Evolutionary conservation across 129 eudicot genomes (phyloP).

Genomic region (Tagetes patula): DNA sequence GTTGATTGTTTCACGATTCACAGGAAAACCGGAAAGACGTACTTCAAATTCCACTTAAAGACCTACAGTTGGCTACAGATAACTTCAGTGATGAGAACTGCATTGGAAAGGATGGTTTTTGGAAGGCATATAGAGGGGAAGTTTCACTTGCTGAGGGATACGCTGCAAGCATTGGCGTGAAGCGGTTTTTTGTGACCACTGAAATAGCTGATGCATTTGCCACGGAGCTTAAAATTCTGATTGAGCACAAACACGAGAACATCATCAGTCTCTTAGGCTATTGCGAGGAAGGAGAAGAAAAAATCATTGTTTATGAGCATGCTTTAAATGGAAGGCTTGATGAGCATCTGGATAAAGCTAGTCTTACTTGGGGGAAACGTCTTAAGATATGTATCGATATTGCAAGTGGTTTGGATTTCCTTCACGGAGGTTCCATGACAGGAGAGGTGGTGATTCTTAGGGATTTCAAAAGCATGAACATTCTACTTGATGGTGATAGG

Average conservation of each 20-base stretch:
- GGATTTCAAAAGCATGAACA: not conserved
- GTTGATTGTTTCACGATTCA: not conserved
- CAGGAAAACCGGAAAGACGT: not conserved
- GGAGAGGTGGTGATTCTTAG: not conserved
- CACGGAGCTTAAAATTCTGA: not conserved
- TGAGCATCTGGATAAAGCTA: not conserved
- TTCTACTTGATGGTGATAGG: not conserved
- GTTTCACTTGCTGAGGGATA: not conserved
- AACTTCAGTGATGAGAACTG: not conserved
- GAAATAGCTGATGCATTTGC: no score
- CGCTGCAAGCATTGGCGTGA: not conserved
- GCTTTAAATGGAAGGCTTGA: not conserved
- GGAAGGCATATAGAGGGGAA: not conserved
- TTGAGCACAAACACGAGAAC: not conserved
- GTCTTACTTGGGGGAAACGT: not conserved
- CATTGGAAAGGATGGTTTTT: not conserved
- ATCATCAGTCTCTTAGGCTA: not conserved
- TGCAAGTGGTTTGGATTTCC: not conserved
- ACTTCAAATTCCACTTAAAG: not conserved
- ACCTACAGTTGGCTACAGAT: not conserved
- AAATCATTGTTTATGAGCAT: not conserved
- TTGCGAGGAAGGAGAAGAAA: not conserved
- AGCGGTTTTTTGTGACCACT: not conserved
- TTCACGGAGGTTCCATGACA: not conserved
- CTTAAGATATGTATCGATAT: not conserved